Evolutionary conservation across 1,139 yeast species (phyloP), one percentile per base, ranked within the genome.

Genomic region (Candida sanyaensis): DNA sequence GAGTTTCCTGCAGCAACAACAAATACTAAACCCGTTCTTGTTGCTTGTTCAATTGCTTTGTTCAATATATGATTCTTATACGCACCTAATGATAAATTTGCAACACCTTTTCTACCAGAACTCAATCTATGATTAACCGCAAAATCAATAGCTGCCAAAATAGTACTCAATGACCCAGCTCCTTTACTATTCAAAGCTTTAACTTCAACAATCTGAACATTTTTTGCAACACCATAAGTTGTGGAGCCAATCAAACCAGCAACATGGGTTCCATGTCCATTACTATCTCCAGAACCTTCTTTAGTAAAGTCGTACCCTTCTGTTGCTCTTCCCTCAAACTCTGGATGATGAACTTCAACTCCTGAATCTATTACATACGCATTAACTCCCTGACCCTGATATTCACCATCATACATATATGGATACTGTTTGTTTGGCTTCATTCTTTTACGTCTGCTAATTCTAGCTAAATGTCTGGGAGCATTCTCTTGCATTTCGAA

Each of bases 1-100:
- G 86, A 77, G 62, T 91, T 91, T 1, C 97, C 97, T 0, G 96
- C 97, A 0, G 97, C 96, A 2, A 79, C 95, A n/a, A 89, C 89
- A 26, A 89, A 75, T 1, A 89, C 81, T 40, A 92, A 61, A 0
- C 96, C 97, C 1, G 86, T 76, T 11, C 80, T 75, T 8, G 74
- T 72, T 0, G 93, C 90, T 13, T 88, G 92, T 53, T 80, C 77
- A 1, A 91, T 77, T 0, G 96, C 97, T 34, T 77, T 73, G 58
- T 89, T 88, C 51, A 91, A 71, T 2, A 88, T 78, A 0, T 74
- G 63, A 60, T 86, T 88, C 48, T 79, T 80, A 2, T 79, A 71
- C 0, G 96, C 84, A 0, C 97, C 96, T 32, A 90, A 71, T 0
- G 96, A 87, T 59, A 90, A 70, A 58, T 89, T 90, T n/a, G 86